These are phyloP conservation scores for Clausena lansium DNA, from an alignment of 345 rosid genomes.

Conservation along the genomic window DNA sequence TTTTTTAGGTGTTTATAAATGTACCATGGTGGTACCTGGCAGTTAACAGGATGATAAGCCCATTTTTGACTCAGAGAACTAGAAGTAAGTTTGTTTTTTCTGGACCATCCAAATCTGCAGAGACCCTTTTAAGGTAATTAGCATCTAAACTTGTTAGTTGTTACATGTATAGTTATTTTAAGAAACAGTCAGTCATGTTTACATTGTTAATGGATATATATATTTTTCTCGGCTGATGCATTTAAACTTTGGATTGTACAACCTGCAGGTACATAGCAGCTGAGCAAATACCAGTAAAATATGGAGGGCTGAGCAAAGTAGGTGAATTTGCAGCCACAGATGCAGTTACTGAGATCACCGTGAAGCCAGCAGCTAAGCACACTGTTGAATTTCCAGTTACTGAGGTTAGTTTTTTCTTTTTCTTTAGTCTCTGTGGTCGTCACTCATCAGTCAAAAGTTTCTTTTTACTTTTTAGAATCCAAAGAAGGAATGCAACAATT, in stretches of 20 bases:
- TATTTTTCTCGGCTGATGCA: background rate
- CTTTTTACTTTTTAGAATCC: slow-evolving; percentile 2
- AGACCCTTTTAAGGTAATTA: slow-evolving; percentile 72
- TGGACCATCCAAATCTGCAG: slow-evolving; percentile 71
- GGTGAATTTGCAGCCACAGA: slow-evolving; percentile 47
- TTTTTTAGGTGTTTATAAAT: slow-evolving; percentile 67
- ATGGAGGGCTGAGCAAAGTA: slow-evolving; percentile 62
- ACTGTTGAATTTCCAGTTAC: slow-evolving; percentile 66
- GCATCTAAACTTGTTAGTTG: background rate
- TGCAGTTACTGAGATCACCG: slow-evolving; percentile 45
- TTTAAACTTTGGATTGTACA: background rate
- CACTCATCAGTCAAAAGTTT: background rate
- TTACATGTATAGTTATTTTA: background rate
- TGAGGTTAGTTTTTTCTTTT: slow-evolving; percentile 41
- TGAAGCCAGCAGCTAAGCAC: slow-evolving; percentile 67
- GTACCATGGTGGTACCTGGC: slow-evolving; percentile 99
- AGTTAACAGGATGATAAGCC: slow-evolving; percentile 67
- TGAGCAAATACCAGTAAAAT: slow-evolving; percentile 60
- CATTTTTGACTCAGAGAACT: slow-evolving; percentile 86
- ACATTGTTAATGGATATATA: background rate
- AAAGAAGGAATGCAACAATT: background rate
- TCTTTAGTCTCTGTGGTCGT: background rate
- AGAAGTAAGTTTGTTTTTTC: slow-evolving; percentile 85
- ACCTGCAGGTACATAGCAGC: slow-evolving; percentile 57
- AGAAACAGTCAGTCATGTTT: background rate